Percentiles rank a stretch among this genome's conserved stretches.
These are phyloP conservation scores for Fusarium sp. DNA, from an alignment of 2,329 filamentous ascomycete species.

Conservation along the genomic window DNA sequence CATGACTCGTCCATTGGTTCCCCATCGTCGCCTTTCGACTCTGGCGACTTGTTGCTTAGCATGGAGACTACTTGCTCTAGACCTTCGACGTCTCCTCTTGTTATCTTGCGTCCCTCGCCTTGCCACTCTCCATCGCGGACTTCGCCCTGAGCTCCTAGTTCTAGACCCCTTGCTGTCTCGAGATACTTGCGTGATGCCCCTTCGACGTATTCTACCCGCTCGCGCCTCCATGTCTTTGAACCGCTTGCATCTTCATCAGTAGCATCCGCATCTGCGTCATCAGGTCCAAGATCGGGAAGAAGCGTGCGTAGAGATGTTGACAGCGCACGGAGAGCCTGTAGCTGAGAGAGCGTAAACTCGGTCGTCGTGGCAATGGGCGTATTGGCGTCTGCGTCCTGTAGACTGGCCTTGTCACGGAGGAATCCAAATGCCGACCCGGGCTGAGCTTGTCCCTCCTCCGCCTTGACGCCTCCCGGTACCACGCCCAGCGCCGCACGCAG, in stretches of 20 bases:
- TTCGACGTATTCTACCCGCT: constrained; percentile 85
- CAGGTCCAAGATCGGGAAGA: constrained; percentile 64
- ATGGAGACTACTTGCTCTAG: constrained; percentile 60
- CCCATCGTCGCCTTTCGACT: constrained; percentile 1
- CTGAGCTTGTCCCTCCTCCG: constrained; percentile 34
- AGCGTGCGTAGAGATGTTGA: constrained; percentile 67
- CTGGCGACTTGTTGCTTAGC: constrained; percentile 46
- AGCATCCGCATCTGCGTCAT: constrained; percentile 46
- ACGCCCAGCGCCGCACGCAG: constrained; percentile 59
- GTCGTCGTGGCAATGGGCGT: constrained; percentile 73
- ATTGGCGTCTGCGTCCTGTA: constrained; percentile 59
- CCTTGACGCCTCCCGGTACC: constrained; percentile 41
- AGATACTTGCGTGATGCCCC: constrained; percentile 77
- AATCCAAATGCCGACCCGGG: constrained; percentile 60
- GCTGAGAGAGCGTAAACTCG: constrained; percentile 80
- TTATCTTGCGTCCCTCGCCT: constrained; percentile 59
- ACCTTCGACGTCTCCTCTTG: constrained; percentile 63
- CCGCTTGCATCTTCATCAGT: constrained; percentile 44
- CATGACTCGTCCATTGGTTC: constrained; percentile 47
- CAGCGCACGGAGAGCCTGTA: constrained; percentile 77
- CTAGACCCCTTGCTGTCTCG: constrained; percentile 72
- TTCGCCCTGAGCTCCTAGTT: constrained; percentile 67
- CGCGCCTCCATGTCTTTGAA: constrained; percentile 67
- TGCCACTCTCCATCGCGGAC: constrained; percentile 71
- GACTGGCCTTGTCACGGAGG: constrained; percentile 60